Conservation (phyloP, 2,329 filamentous ascomycete genomes). For the Xenosphaeropsis pyriputrescens region DNA sequence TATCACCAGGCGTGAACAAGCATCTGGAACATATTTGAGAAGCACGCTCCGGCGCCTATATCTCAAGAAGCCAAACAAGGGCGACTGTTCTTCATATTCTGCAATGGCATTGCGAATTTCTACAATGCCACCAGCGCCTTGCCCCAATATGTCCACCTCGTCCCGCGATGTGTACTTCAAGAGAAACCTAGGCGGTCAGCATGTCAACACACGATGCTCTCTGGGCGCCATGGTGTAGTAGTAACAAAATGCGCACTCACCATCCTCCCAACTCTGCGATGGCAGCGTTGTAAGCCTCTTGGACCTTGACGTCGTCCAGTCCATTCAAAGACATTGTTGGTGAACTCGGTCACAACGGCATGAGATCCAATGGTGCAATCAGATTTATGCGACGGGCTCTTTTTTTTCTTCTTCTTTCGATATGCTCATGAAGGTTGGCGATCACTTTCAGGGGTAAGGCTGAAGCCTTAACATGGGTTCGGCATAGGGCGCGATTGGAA, state of each 20-base stretch:
- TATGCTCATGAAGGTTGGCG: background rate
- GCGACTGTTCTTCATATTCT: constrained; percentile 69
- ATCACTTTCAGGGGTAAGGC: constrained; percentile 2
- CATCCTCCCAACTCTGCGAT: constrained; percentile 82
- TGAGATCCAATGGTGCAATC: background rate
- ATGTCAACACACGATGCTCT: constrained; percentile 3
- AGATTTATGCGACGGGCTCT: background rate
- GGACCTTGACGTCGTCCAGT: constrained; percentile 65
- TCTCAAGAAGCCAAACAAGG: constrained; percentile 80
- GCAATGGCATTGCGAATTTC: constrained; percentile 71
- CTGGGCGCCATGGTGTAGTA: constrained; percentile 1
- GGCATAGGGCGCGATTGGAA: no score
- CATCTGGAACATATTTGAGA: constrained; percentile 84
- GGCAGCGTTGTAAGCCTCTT: constrained; percentile 72
- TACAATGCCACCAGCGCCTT: constrained; percentile 67
- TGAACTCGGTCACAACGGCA: background rate
- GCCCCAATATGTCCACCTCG: constrained; percentile 64
- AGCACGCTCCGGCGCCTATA: constrained; percentile 84
- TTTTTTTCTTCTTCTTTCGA: background rate
- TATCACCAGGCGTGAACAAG: constrained; percentile 81
- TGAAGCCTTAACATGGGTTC: background rate
- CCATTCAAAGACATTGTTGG: constrained; percentile 83
- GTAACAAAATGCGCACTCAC: constrained; percentile 29
- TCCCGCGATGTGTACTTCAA: constrained; percentile 85
- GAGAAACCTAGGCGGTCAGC: constrained; percentile 58